Evolutionary conservation across 768 basidiomycete species (phyloP).

Genomic region (Lactarius akahatsu): DNA sequence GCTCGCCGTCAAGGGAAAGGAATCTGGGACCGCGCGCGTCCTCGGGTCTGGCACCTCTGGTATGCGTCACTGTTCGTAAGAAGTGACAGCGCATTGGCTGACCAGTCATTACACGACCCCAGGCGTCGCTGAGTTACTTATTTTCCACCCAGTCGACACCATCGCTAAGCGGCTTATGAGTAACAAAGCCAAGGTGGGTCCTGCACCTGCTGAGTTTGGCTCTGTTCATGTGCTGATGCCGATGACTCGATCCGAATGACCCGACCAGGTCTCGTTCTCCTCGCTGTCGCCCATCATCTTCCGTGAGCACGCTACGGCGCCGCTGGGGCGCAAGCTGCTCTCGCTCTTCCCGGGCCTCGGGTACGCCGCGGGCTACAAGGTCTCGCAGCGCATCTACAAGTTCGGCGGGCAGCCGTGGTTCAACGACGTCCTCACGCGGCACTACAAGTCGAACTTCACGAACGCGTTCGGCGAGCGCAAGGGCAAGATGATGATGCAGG

Average conservation of each 20-base stretch:
- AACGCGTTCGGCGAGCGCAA: slow-evolving; percentile 89
- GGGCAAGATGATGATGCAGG: slow-evolving; percentile 95
- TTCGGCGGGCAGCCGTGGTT: slow-evolving; percentile 99
- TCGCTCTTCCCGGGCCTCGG: slow-evolving; percentile 98
- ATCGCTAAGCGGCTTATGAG: slow-evolving; percentile 99
- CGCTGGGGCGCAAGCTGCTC: slow-evolving; percentile 65
- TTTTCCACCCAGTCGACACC: slow-evolving; percentile 97
- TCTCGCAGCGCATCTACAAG: slow-evolving; percentile 92
- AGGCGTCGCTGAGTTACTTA: slow-evolving; percentile 93
- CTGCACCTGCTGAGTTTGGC: neutral
- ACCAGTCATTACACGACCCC: slow-evolving; percentile 1
- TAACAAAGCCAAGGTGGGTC: slow-evolving; percentile 78
- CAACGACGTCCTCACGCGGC: slow-evolving; percentile 81
- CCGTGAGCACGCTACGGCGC: slow-evolving; percentile 72
- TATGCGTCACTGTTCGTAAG: slow-evolving; percentile 37
- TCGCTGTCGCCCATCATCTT: slow-evolving; percentile 81
- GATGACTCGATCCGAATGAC: neutral
- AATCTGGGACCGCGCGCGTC: slow-evolving; percentile 87
- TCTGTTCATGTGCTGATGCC: neutral
- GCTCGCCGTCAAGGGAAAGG: slow-evolving; percentile 52
- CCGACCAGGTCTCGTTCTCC: slow-evolving; percentile 56
- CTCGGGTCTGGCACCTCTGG: slow-evolving; percentile 93
- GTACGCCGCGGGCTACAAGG: slow-evolving; percentile 98
- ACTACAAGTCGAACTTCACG: slow-evolving; percentile 81
- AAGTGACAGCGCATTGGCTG: neutral